Conservation (phyloP, 768 basidiomycete species). For the Mycena filopes region DNA sequence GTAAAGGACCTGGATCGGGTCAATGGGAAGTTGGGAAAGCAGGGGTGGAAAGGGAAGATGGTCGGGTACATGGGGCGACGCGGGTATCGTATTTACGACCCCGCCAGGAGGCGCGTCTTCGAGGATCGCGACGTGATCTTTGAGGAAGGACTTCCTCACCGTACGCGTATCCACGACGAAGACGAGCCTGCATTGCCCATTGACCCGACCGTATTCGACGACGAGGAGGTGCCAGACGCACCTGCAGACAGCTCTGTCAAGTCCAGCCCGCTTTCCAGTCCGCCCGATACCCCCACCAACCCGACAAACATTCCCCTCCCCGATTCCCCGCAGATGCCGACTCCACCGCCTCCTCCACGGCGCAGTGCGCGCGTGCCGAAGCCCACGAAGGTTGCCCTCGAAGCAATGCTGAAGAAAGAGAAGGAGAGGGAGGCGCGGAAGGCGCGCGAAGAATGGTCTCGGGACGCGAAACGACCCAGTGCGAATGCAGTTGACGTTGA, state of each 20-base stretch:
- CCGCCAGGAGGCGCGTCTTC: constrained; percentile 5
- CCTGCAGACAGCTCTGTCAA: neutral
- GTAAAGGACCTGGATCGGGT: constrained; percentile 24
- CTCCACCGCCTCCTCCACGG: neutral
- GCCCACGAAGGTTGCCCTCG: neutral
- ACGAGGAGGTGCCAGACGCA: too few relatives aligned
- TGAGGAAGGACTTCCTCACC: constrained; percentile 11
- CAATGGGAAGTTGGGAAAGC: constrained; percentile 24
- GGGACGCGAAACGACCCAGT: neutral
- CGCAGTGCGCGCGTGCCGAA: neutral
- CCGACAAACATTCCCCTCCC: neutral
- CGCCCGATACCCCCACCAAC: too few relatives aligned
- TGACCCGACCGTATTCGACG: neutral
- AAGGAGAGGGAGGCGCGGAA: neutral
- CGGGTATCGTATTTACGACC: constrained; percentile 21
- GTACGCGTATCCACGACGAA: neutral
- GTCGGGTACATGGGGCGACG: constrained; percentile 24
- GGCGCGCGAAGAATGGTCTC: neutral
- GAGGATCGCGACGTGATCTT: constrained; percentile 15
- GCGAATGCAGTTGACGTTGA: constrained; percentile 11
- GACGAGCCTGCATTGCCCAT: neutral
- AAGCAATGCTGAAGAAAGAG: neutral
- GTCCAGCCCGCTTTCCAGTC: too few relatives aligned
- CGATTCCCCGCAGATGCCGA: neutral
- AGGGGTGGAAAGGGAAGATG: constrained; percentile 24